These are phyloP conservation scores for Neurospora sp. DNA, from an alignment of 495 filamentous ascomycete genomes.

Conservation along the genomic window DNA sequence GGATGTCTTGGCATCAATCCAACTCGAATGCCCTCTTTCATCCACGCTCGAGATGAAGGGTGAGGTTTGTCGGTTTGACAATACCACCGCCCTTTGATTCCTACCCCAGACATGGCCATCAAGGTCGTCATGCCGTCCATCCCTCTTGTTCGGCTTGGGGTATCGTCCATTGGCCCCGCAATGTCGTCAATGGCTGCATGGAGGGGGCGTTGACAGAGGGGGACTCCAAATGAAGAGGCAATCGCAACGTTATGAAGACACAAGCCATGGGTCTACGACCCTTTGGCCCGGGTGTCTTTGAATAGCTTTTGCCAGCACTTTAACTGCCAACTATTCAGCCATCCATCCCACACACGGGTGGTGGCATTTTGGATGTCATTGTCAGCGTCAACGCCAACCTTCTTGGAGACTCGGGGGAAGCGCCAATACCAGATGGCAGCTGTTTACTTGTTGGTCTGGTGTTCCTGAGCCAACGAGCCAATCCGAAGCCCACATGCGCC, in stretches of 20 bases:
- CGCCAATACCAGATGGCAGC: background rate
- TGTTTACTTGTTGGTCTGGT: background rate
- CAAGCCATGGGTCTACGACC: background rate
- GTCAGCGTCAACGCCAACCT: background rate
- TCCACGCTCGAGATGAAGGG: background rate
- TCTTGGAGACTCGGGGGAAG: background rate
- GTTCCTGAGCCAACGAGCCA: background rate
- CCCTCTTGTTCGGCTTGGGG: background rate
- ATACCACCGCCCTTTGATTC: background rate
- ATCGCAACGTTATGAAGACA: background rate
- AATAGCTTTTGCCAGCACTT: background rate
- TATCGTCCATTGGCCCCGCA: background rate
- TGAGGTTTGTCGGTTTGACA: background rate
- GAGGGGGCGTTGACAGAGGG: background rate
- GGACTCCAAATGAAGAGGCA: background rate
- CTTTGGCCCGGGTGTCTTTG: background rate
- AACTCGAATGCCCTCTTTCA: background rate
- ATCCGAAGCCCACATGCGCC: background rate
- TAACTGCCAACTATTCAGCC: background rate
- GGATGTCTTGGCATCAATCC: background rate
- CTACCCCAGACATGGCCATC: background rate
- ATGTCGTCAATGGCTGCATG: conserved; percentile 1
- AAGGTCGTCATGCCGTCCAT: background rate
- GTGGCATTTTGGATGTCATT: background rate
- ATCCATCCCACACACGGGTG: background rate